Percentiles rank a stretch among this genome's conserved stretches.
These are phyloP conservation scores for Pseudopyrenochaeta lycopersici DNA, from an alignment of 2,329 filamentous ascomycete species.

Conservation along the genomic window DNA sequence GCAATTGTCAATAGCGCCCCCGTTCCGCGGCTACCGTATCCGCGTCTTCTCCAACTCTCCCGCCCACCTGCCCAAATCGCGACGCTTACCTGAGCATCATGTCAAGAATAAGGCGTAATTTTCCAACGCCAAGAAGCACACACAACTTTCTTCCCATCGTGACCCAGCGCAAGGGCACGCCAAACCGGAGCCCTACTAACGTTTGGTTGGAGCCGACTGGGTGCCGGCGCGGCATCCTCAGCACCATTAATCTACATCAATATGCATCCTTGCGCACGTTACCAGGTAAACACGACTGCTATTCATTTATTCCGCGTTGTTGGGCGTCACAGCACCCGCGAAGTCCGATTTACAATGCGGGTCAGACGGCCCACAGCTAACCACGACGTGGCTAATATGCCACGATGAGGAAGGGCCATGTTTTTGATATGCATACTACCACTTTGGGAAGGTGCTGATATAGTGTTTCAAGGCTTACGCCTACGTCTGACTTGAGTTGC, in stretches of 20 bases:
- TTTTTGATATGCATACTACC: background rate
- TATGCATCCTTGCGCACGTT: slow-evolving; percentile 8
- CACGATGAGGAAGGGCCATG: no score
- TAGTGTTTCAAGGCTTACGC: background rate
- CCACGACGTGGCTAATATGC: background rate
- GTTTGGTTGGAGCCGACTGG: background rate
- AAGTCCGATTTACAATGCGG: background rate
- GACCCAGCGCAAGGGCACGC: no score
- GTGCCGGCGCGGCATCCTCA: background rate
- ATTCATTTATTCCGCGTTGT: slow-evolving; percentile 8
- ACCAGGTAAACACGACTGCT: slow-evolving; percentile 6
- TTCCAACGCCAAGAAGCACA: background rate
- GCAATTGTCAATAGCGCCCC: background rate
- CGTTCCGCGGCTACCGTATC: background rate
- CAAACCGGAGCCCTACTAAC: background rate
- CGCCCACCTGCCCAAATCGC: no score
- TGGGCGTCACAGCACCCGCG: background rate
- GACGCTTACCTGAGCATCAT: background rate
- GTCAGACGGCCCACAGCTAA: background rate
- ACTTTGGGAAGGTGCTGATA: background rate
- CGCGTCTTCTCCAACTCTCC: background rate
- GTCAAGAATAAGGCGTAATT: background rate
- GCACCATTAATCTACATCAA: slow-evolving; percentile 9
- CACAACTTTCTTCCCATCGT: background rate
- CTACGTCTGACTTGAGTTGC: background rate